A percentile compares a stretch with the other conserved stretches of the same genome.
Evolutionary conservation across 2,329 filamentous ascomycete genomes (phyloP).

Genomic region (Ceratocystis lukuohia): DNA sequence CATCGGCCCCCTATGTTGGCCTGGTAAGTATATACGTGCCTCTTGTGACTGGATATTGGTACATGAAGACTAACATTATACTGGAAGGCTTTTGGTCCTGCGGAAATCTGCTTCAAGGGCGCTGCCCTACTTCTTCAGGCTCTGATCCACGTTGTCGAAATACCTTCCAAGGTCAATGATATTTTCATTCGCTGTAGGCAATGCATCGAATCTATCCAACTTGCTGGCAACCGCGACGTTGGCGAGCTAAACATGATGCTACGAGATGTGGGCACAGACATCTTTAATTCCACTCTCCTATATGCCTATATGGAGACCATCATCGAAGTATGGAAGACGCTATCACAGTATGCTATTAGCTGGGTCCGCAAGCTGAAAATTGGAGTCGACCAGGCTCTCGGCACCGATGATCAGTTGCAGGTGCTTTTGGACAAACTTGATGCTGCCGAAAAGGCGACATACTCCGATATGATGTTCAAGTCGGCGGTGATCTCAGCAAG

Average conservation of each 20-base stretch:
- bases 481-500: constrained; percentile 4
- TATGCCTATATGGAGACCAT: constrained; percentile 10
- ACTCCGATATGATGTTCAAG: constrained; percentile 9
- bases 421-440: neutral
- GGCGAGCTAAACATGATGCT: neutral
- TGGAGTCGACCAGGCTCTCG: neutral
- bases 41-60: too few relatives aligned
- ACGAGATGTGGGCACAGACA: neutral
- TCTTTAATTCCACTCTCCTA: constrained; percentile 3
- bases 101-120: constrained; percentile 12
- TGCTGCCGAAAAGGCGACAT: neutral
- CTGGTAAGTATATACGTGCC: constrained; percentile 1
- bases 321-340: constrained; percentile 2
- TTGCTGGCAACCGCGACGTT: neutral
- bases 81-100: constrained; percentile 9
- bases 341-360: constrained; percentile 2
- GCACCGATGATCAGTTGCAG: neutral
- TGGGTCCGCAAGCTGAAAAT: neutral
- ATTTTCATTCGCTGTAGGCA: constrained; percentile 2
- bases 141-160: neutral
- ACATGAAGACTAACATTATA: neutral
- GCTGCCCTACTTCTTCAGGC: constrained; percentile 8
- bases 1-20: neutral
- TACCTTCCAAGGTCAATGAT: constrained; percentile 1
- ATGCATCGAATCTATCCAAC: constrained; percentile 1